phyloP scores from a whole-genome alignment of 768 basidiomycete genomes.

The Tylopilus vinaceipallidus region DNA sequence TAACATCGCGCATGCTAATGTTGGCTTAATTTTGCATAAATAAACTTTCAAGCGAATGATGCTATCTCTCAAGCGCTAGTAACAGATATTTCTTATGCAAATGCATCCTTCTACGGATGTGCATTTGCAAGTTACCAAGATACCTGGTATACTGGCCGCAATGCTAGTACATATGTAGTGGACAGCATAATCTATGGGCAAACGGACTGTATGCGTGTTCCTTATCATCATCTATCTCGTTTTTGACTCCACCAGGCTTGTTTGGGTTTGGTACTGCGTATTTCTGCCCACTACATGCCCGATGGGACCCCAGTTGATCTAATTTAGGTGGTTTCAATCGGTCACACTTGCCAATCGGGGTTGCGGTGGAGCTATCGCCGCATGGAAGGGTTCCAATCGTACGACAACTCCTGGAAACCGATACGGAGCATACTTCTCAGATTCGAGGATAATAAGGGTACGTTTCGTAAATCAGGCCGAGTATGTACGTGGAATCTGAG shows the following conservation, averaged over 20 bases:
- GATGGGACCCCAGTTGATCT: not conserved
- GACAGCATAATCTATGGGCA: not conserved
- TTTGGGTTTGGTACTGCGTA: slow-evolving; percentile 40
- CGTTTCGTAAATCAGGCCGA: not conserved
- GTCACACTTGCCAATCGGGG: not conserved
- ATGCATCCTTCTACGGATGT: slow-evolving; percentile 64
- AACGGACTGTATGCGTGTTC: not conserved
- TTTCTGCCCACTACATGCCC: not conserved
- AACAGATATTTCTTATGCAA: slow-evolving; percentile 49
- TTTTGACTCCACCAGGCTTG: slow-evolving; percentile 44
- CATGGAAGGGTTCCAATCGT: slow-evolving; percentile 35
- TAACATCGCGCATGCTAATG: no score
- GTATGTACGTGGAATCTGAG: not conserved
- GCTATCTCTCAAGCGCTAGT: not conserved
- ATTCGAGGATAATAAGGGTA: not conserved
- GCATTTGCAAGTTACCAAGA: slow-evolving; percentile 19
- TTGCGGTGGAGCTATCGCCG: not conserved
- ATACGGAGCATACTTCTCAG: not conserved
- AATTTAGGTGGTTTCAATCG: not conserved
- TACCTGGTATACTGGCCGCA: not conserved
- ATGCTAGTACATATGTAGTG: no score
- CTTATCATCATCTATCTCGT: not conserved
- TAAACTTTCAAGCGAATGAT: not conserved
- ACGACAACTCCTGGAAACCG: slow-evolving; percentile 31
- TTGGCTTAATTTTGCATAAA: not conserved